Evolutionary conservation across 2,329 filamentous ascomycete genomes (phyloP), one percentile per base, ranked within the genome.

Genomic region (Didymella lethalis): DNA sequence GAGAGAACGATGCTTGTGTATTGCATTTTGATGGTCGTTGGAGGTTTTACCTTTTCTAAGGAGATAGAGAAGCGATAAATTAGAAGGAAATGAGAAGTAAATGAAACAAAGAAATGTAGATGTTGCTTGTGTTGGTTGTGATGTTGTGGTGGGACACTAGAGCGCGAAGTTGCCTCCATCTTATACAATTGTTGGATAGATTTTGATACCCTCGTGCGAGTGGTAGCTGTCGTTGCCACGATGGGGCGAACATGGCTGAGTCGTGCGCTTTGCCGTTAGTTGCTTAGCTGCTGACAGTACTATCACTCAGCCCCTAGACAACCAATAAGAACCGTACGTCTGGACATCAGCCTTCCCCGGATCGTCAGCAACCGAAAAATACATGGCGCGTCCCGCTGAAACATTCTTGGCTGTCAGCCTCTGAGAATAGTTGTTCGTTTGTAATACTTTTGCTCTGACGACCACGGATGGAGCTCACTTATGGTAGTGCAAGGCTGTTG

Each of bases 1-100:
- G 59, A 48, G n/a, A 58, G 49, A 26, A 66, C 46, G 43, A 64
- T 34, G 29, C 52, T 54, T 1, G 57, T 54, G 55, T 64, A 66
- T 28, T 63, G 60, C 64, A 66, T 66, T 16, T 34, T 63, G 51
- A 34, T 26, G 16, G 14, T 34, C 3, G 6, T 46, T 40, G 36
- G 36, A 7, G 4, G 6, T 51, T 59, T 49, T 23, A 2, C 12
- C 48, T 49, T 50, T 55, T 48, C 34, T 34, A 47, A 59, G 16
- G 14, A 43, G 25, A 55, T 47, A 23, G 23, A 47, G 34, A 16
- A 31, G 7, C 23, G 20, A 41, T 34, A 23, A 18, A 18, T 31
- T 36, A 4, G 44, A 28, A 18, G 26, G 26, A 34, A 50, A 41
- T 45, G 23, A 31, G 26, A 43, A 46, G 34, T 23, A 36, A 14